Conservation (phyloP, 768 basidiomycete genomes). For the Holtermanniella nyarrowii region DNA sequence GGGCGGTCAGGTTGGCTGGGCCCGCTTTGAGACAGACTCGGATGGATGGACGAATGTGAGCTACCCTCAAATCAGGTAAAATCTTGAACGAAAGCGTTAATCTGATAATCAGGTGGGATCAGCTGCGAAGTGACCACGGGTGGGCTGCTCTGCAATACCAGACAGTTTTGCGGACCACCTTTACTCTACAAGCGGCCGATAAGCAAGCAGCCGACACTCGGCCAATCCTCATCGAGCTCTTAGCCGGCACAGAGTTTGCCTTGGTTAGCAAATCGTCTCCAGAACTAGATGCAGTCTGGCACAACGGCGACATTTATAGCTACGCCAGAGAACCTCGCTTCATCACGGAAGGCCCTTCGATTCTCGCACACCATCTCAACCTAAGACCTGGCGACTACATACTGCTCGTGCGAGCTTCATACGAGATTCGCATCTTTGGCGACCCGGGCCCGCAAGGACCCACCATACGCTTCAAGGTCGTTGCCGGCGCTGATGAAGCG, state of each 20-base stretch:
- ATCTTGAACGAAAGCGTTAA: background rate
- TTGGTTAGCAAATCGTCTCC: conserved; percentile 47
- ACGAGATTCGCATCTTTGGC: conserved; percentile 82
- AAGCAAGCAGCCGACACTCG: conserved; percentile 39
- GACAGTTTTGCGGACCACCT: conserved; percentile 54
- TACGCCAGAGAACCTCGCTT: conserved; percentile 43
- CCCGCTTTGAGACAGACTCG: conserved; percentile 8
- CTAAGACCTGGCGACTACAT: conserved; percentile 51
- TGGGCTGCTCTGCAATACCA: conserved; percentile 83
- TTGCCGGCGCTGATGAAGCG: conserved; percentile 44
- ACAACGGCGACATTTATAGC: conserved; percentile 76
- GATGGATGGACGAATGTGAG: conserved; percentile 23
- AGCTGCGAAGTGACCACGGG: conserved; percentile 64
- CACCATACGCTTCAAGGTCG: conserved; percentile 50
- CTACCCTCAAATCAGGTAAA: conserved; percentile 24
- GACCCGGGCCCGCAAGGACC: conserved; percentile 53
- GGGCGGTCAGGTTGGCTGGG: conserved; percentile 26
- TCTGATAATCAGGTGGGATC: conserved; percentile 52
- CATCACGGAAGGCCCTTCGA: conserved; percentile 44
- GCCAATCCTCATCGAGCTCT: conserved; percentile 52
- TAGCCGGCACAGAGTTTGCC: conserved; percentile 67
- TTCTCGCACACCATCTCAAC: conserved; percentile 48
- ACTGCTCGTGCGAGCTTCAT: conserved; percentile 67
- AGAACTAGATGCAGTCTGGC: conserved; percentile 50
- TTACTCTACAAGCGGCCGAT: conserved; percentile 46